A percentile compares a stretch with the other conserved stretches of the same genome.
phyloP scores from a whole-genome alignment of 805 yeast genomes.

The Candida boleticola region DNA sequence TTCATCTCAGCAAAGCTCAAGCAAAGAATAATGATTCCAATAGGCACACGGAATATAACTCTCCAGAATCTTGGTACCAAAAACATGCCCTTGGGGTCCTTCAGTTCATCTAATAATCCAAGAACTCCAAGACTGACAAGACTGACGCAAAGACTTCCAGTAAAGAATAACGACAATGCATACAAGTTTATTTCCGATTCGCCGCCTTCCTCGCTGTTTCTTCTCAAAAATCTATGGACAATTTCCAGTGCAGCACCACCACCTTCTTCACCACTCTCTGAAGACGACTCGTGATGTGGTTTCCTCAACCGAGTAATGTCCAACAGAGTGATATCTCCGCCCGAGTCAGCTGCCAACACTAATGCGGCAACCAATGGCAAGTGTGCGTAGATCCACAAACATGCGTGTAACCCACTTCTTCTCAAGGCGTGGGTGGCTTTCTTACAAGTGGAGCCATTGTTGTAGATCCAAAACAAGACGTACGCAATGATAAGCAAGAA shows the following conservation, averaged over 20 bases:
- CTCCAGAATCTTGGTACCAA: conserved; percentile 34
- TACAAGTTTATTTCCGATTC: conserved; percentile 32
- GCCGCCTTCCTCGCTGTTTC: neutral
- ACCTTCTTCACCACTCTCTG: neutral
- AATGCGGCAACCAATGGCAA: conserved; percentile 51
- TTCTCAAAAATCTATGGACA: neutral
- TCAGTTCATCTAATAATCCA: conserved; percentile 44
- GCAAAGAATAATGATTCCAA: conserved; percentile 37
- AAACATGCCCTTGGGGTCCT: conserved; percentile 35
- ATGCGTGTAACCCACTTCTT: conserved; percentile 44
- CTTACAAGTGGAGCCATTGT: conserved; percentile 49
- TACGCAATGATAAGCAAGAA: conserved; percentile 49
- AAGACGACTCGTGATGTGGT: neutral
- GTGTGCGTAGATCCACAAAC: conserved; percentile 46
- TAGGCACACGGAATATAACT: conserved; percentile 39
- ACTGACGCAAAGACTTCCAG: conserved; percentile 52
- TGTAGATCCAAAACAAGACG: conserved; percentile 50
- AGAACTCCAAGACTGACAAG: conserved; percentile 36
- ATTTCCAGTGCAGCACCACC: neutral
- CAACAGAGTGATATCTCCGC: conserved; percentile 43
- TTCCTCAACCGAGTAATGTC: conserved; percentile 15
- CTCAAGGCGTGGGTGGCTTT: conserved; percentile 56
- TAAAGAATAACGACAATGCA: conserved; percentile 48
- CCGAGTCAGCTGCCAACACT: conserved; percentile 59
- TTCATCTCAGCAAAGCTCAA: conserved; percentile 44